These are phyloP conservation scores for Fusarium musae DNA, from an alignment of 2,329 filamentous ascomycete genomes.

Conservation along the genomic window DNA sequence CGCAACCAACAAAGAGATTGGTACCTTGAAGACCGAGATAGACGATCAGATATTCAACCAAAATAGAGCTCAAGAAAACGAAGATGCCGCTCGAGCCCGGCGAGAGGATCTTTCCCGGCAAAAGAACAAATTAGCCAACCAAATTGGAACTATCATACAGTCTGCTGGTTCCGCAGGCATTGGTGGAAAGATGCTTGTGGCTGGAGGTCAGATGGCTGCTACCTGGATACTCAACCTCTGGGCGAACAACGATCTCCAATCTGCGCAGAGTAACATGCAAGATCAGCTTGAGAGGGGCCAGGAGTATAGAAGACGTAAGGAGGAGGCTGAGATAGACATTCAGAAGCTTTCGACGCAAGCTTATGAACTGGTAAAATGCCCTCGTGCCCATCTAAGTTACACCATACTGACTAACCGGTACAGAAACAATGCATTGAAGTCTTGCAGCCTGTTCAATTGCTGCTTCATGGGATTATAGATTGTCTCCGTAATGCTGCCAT, in stretches of 20 bases:
- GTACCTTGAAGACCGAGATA: neutral
- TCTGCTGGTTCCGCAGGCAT: neutral
- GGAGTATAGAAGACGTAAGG: neutral
- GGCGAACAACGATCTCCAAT: neutral
- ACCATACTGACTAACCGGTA: neutral
- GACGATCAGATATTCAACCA: neutral
- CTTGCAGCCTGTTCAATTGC: neutral
- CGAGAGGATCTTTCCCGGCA: neutral
- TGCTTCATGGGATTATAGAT: neutral
- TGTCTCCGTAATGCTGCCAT: neutral
- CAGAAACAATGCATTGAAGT: neutral
- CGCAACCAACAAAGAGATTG: neutral
- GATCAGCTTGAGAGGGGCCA: neutral
- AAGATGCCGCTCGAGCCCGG: neutral
- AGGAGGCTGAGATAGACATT: neutral
- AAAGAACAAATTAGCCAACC: neutral
- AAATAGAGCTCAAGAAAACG: neutral
- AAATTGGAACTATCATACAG: neutral
- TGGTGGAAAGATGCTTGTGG: neutral
- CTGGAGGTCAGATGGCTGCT: neutral
- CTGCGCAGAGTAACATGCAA: neutral
- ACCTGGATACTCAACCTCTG: neutral
- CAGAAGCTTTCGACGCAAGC: neutral
- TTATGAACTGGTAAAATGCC: neutral
- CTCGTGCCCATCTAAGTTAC: rapidly evolving